Evolutionary conservation across 225 moss, liverwort and hornwort genomes (phyloP), one percentile per base, ranked within the genome.

Genomic region (Climacium dendroides): DNA sequence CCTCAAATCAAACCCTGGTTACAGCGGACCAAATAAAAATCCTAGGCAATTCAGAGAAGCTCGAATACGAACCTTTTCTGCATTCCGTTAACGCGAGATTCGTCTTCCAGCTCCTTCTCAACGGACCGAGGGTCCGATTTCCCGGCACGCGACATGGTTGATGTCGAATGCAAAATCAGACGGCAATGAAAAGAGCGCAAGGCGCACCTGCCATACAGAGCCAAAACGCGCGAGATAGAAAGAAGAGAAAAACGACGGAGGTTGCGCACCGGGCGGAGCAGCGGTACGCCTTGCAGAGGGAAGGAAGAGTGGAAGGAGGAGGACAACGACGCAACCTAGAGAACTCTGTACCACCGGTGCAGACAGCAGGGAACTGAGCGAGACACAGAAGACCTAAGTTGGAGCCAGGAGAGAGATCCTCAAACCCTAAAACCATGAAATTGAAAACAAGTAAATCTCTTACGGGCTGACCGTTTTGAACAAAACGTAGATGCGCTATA

Each of bases 71-170:
- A 89, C 85, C 89, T 89, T 69, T 74, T 85, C 85, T 89, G 89
- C 85, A 74, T 43, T 85, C 89, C 89, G 78, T 89, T 89, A 80
- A 47, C 89, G 57, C 66, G 89, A 74, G 89, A 89, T 37, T 89
- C 89, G 64, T 89, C 89, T 73, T 89, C 89, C 80, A 89, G 85
- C 89, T 89, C 89, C 80, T 80, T 80, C 11, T 85, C 89, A 41
- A 85, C 39, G 2, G 52, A 55, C 85, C 89, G 81, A 43, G 81
- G 64, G 16, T 85, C 89, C 48, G 80, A 57, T 64, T 89, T 89
- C 80, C 80, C 80, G 34, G 74, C 54, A 81, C 89, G 85, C 80
- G 85, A 80, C 89, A 85, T 80, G 64, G 45, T 64, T 55, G 74
- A 47, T 13, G 74, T 74, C 57, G 85, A 64, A 74, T 62, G 72